These are phyloP conservation scores for Saccharomycopsis sp. DNA, from an alignment of 805 yeast species.

Conservation along the genomic window DNA sequence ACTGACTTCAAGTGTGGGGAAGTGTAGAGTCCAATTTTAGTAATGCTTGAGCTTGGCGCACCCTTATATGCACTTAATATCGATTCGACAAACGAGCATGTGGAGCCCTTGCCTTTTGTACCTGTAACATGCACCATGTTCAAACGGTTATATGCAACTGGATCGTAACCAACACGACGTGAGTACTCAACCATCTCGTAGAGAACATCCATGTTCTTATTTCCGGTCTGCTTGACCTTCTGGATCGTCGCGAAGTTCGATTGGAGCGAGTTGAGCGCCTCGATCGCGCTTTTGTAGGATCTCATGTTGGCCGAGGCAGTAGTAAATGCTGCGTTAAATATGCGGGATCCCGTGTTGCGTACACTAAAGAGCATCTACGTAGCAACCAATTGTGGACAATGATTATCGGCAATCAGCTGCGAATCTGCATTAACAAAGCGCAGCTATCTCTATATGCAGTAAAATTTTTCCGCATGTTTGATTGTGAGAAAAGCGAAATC, in stretches of 20 bases:
- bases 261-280: slow-evolving; percentile 78
- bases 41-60: slow-evolving; percentile 30
- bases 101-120: slow-evolving; percentile 97
- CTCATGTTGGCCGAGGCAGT: slow-evolving; percentile 9
- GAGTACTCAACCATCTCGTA: slow-evolving; percentile 85
- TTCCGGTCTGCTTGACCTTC: slow-evolving; percentile 68
- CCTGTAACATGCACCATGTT: slow-evolving; percentile 93
- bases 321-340: background rate
- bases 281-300: slow-evolving; percentile 63
- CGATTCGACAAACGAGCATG: slow-evolving; percentile 88
- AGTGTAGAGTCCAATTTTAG: slow-evolving; percentile 85
- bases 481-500: background rate
- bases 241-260: slow-evolving; percentile 88
- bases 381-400: background rate
- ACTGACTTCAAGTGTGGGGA: slow-evolving; percentile 94
- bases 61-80: slow-evolving; percentile 59
- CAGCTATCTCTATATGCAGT: too few species aligned
- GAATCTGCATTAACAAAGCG: too few species aligned
- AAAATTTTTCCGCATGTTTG: background rate
- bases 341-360: background rate
- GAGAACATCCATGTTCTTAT: slow-evolving; percentile 57
- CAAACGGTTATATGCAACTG: slow-evolving; percentile 61
- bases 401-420: too few species aligned
- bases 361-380: background rate
- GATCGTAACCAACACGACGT: slow-evolving; percentile 58